phyloP scores from a whole-genome alignment of 2,329 filamentous ascomycete species.

The Graphilbum ipis-grandicollis region DNA sequence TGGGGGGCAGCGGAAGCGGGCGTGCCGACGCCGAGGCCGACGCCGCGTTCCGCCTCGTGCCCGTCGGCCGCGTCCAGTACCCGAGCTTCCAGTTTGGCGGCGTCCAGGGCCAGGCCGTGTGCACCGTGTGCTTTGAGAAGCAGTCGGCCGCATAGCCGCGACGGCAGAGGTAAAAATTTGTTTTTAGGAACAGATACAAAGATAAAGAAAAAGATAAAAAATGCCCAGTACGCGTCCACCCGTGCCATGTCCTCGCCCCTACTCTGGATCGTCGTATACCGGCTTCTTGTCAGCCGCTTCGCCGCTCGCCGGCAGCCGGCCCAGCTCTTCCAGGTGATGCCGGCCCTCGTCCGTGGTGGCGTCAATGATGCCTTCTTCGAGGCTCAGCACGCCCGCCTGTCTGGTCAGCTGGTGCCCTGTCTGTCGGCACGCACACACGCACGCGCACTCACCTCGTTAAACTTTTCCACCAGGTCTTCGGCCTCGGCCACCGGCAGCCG shows the following conservation, averaged over 20 bases:
- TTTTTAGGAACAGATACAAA: too few species aligned
- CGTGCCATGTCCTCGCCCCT: background rate
- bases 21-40: constrained; percentile 8
- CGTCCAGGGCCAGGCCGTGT: constrained; percentile 73
- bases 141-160: background rate
- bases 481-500: constrained; percentile 74
- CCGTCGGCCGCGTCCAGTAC: constrained; percentile 58
- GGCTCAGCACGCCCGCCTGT: constrained; percentile 36
- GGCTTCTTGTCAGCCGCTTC: constrained; percentile 1
- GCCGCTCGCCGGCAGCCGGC: constrained; percentile 15
- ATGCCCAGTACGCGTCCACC: too few species aligned
- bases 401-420: background rate
- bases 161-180: too few species aligned
- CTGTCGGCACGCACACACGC: too few species aligned
- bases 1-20: constrained; percentile 29
- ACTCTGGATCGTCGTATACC: constrained; percentile 9
- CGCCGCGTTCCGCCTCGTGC: constrained; percentile 24
- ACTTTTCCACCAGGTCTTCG: constrained; percentile 60
- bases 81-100: constrained; percentile 81
- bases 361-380: constrained; percentile 90
- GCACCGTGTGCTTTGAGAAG: constrained; percentile 63
- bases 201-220: too few species aligned
- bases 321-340: constrained; percentile 59
- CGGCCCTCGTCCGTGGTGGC: constrained; percentile 78
- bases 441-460: constrained; percentile 38